phyloP scores from a whole-genome alignment of 1,284 basidiomycete genomes.

The Tausonia pullulans region DNA sequence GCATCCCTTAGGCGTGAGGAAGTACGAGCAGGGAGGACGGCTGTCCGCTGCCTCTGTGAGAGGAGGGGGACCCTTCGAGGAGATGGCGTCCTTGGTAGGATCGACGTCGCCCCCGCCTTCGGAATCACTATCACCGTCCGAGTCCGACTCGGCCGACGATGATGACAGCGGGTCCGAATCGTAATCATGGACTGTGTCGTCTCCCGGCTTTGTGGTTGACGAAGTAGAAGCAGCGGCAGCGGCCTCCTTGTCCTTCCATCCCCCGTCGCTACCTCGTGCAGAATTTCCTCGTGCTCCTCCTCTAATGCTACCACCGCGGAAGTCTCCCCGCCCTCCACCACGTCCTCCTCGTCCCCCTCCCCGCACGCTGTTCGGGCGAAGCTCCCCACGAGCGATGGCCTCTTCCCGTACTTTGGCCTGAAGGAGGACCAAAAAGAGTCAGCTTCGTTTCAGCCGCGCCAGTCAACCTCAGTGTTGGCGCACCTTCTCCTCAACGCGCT shows the following conservation, averaged over 20 bases:
- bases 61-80: conserved; percentile 43
- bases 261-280: conserved; percentile 25
- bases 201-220: background rate
- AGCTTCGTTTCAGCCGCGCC: background rate
- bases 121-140: conserved; percentile 40
- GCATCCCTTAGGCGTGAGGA: conserved; percentile 5
- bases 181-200: conserved; percentile 7
- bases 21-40: conserved; percentile 23
- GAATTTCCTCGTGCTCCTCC: conserved; percentile 19
- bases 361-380: conserved; percentile 33
- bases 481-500: conserved; percentile 59
- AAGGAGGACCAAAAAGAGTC: background rate
- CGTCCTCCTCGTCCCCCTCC: conserved; percentile 32
- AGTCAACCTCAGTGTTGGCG: conserved; percentile 5
- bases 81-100: conserved; percentile 31
- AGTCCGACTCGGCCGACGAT: background rate
- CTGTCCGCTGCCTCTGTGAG: conserved; percentile 18
- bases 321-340: conserved; percentile 26
- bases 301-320: conserved; percentile 19
- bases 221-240: background rate
- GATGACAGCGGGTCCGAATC: conserved; percentile 15
- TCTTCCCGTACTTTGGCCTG: conserved; percentile 56
- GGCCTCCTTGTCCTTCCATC: background rate
- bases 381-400: conserved; percentile 63
- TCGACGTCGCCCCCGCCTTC: conserved; percentile 22